A percentile compares a stretch with the other conserved stretches of the same genome.
phyloP scores from a whole-genome alignment of 2,329 filamentous ascomycete genomes.

The Exophiala phaeomuriformis region DNA sequence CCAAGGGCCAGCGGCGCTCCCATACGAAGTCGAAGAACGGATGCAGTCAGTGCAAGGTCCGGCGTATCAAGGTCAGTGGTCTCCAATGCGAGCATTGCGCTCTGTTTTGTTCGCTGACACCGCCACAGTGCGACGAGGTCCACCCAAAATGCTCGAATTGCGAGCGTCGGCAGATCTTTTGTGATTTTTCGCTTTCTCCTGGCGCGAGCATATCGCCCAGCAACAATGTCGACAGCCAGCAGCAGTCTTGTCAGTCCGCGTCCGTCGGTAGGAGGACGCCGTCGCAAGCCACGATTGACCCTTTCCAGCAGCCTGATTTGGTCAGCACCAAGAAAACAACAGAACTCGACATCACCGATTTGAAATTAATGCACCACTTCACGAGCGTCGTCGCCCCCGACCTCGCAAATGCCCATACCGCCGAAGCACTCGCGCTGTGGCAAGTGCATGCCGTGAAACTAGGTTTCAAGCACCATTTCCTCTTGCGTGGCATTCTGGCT shows the following conservation, averaged over 20 bases:
- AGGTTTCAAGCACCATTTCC: slow-evolving; percentile 38
- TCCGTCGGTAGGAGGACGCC: slow-evolving; percentile 8
- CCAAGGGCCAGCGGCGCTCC: slow-evolving; percentile 26
- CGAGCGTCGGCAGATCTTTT: slow-evolving; percentile 33
- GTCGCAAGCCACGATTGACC: slow-evolving; percentile 14
- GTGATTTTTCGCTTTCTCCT: slow-evolving; percentile 29
- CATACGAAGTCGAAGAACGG: slow-evolving; percentile 38
- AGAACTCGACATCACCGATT: slow-evolving; percentile 32
- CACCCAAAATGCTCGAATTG: slow-evolving; percentile 34
- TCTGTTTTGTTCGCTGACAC: slow-evolving; percentile 3
- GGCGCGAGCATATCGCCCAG: slow-evolving; percentile 18
- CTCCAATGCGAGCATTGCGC: no score
- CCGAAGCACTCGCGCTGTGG: slow-evolving; percentile 31
- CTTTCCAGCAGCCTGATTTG: slow-evolving; percentile 23
- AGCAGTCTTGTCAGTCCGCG: slow-evolving; percentile 5
- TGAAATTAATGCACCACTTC: slow-evolving; percentile 36
- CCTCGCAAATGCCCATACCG: slow-evolving; percentile 30
- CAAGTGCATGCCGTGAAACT: slow-evolving; percentile 33
- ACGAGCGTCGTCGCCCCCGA: slow-evolving; percentile 34
- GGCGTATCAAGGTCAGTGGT: slow-evolving; percentile 35
- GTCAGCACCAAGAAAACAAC: slow-evolving; percentile 25
- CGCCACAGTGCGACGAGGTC: slow-evolving; percentile 34
- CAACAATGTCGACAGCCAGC: slow-evolving; percentile 5
- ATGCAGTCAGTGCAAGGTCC: slow-evolving; percentile 35
- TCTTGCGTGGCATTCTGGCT: slow-evolving; percentile 41